phyloP scores from a whole-genome alignment of 306 rosid genomes.

The Castanea sativa region DNA sequence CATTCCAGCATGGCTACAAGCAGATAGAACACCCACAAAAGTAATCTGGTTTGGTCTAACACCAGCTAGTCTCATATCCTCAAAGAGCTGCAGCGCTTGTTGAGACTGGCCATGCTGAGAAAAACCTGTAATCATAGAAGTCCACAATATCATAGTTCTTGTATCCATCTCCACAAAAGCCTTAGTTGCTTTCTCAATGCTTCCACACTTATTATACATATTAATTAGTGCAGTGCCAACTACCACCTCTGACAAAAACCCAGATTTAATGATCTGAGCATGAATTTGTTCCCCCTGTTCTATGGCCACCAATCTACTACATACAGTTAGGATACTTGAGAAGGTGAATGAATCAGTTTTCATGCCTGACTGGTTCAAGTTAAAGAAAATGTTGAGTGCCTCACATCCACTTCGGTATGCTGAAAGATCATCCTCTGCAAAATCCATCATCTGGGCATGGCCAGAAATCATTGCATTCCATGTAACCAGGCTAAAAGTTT shows the following conservation, averaged over 20 bases:
- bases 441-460: conserved; percentile 66
- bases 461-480: conserved; percentile 96
- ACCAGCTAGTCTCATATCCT: conserved; percentile 76
- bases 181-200: conserved; percentile 73
- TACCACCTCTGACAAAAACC: conserved; percentile 65
- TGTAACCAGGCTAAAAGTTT: conserved; percentile 52
- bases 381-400: conserved; percentile 57
- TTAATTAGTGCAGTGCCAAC: conserved; percentile 66
- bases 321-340: conserved; percentile 71
- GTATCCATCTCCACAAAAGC: conserved; percentile 82
- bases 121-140: conserved; percentile 78
- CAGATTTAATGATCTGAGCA: conserved; percentile 70
- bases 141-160: conserved; percentile 89
- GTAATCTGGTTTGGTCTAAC: conserved; percentile 74
- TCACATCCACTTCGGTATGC: conserved; percentile 56
- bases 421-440: conserved; percentile 54
- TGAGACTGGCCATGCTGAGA: conserved; percentile 73
- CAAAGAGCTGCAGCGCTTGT: conserved; percentile 75
- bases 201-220: conserved; percentile 91
- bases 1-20: conserved; percentile 82
- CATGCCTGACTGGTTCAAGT: conserved; percentile 56
- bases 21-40: conserved; percentile 85
- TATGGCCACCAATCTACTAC: conserved; percentile 63
- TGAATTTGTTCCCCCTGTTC: conserved; percentile 88
- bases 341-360: conserved; percentile 76